phyloP scores from a whole-genome alignment of 192 early-diverging fungal genomes.

The Rhizoclosmatium sp. region DNA sequence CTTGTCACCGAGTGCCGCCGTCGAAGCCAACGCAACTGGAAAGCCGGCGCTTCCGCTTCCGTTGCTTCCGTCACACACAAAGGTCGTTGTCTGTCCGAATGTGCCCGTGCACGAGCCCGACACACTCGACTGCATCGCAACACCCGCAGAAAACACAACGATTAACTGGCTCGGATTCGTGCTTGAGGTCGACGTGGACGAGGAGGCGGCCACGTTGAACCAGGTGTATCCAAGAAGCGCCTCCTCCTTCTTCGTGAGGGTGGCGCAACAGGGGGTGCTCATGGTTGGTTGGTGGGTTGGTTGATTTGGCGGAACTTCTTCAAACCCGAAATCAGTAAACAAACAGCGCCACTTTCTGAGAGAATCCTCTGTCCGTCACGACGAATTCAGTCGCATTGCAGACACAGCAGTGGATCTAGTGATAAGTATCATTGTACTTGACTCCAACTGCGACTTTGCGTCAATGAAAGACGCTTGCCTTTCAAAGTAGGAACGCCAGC shows the following conservation, averaged over 20 bases:
- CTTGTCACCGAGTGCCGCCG: not conserved
- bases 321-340: too few relatives aligned
- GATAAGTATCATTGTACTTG: too few relatives aligned
- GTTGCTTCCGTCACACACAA: not conserved
- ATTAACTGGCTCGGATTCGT: not conserved
- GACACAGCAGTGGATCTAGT: too few relatives aligned
- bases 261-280: slow-evolving; percentile 5
- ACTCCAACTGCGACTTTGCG: too few relatives aligned
- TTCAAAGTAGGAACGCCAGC: too few relatives aligned
- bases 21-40: slow-evolving; percentile 1
- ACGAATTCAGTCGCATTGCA: too few relatives aligned
- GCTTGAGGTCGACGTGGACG: not conserved
- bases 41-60: not conserved
- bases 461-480: too few relatives aligned
- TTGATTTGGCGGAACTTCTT: not conserved
- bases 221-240: slow-evolving; percentile 13
- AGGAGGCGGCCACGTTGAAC: not conserved
- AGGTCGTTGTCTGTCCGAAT: not conserved
- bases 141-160: not conserved
- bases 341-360: too few relatives aligned
- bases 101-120: not conserved
- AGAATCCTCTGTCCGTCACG: too few relatives aligned
- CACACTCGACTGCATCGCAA: not conserved
- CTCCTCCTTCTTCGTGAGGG: not conserved
- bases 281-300: not conserved